phyloP scores from a whole-genome alignment of 2,329 filamentous ascomycete species.

The Colletotrichum orbiculare region DNA sequence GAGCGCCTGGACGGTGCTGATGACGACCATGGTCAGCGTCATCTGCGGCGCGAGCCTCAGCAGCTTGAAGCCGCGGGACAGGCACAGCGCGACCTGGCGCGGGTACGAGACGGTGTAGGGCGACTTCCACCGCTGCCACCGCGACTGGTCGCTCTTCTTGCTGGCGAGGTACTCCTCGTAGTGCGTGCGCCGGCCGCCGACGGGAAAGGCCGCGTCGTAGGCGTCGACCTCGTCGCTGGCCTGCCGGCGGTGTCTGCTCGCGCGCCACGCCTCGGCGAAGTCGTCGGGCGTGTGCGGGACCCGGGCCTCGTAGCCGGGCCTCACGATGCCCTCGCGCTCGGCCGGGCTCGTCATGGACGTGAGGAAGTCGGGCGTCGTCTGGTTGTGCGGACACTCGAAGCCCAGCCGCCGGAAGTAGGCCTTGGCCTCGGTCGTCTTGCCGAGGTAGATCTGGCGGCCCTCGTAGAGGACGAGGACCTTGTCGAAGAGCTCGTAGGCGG shows the following conservation, averaged over 20 bases:
- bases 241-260: slow-evolving; percentile 18
- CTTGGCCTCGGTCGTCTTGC: slow-evolving; percentile 39
- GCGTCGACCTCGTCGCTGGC: slow-evolving; percentile 9
- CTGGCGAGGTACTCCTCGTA: slow-evolving; percentile 23
- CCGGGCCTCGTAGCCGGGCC: slow-evolving; percentile 46
- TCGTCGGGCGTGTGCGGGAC: slow-evolving; percentile 51
- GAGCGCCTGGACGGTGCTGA: slow-evolving; percentile 67
- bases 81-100: slow-evolving; percentile 38
- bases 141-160: slow-evolving; percentile 26
- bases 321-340: slow-evolving; percentile 50
- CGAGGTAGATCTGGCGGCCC: slow-evolving; percentile 70
- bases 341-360: slow-evolving; percentile 60
- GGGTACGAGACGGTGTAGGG: slow-evolving; percentile 40
- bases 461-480: slow-evolving; percentile 76
- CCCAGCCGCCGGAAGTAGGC: slow-evolving; percentile 53
- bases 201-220: slow-evolving; percentile 13
- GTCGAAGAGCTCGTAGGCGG: slow-evolving; percentile 64
- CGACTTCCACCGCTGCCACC: slow-evolving; percentile 31
- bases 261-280: slow-evolving; percentile 50
- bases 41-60: slow-evolving; percentile 38
- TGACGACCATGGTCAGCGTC: slow-evolving; percentile 40
- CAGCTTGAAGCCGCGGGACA: slow-evolving; percentile 37
- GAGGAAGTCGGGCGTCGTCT: slow-evolving; percentile 79
- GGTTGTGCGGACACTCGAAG: slow-evolving; percentile 63
- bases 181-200: slow-evolving; percentile 18